Conservation (phyloP, 1,139 yeast genomes). For the Protomyces macrosporus region DNA sequence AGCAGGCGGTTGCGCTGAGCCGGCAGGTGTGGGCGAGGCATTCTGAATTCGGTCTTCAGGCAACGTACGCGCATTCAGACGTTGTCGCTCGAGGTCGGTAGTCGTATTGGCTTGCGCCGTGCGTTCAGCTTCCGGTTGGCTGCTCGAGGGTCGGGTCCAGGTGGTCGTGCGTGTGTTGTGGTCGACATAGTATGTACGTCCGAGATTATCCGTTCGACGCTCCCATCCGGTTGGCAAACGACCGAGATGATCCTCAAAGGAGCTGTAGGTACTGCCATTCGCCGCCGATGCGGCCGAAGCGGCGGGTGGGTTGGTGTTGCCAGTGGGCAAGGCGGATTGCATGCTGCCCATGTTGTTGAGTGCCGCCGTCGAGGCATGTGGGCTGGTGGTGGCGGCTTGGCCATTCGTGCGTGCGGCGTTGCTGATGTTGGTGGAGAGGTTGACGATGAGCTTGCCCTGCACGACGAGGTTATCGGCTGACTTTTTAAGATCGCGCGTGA, state of each 20-base stretch:
- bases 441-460: conserved; percentile 79
- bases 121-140: conserved; percentile 36
- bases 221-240: conserved; percentile 99
- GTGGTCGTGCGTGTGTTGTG: conserved; percentile 97
- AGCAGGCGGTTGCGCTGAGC: conserved; percentile 34
- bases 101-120: conserved; percentile 40
- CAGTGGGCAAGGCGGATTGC: conserved; percentile 28
- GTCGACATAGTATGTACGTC: conserved; percentile 95
- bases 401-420: conserved; percentile 42
- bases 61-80: conserved; percentile 82
- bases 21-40: conserved; percentile 38
- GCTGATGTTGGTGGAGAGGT: conserved; percentile 43
- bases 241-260: conserved; percentile 95
- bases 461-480: conserved; percentile 89
- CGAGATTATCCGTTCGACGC: conserved; percentile 92
- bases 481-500: conserved; percentile 85
- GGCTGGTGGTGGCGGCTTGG: conserved; percentile 29
- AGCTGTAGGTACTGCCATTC: conserved; percentile 60
- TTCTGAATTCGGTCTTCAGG: conserved; percentile 55
- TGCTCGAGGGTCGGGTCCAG: conserved; percentile 89
- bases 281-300: conserved; percentile 34
- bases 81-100: conserved; percentile 83
- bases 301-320: conserved; percentile 32
- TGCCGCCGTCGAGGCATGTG: conserved; percentile 33
- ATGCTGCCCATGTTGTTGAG: conserved; percentile 27